These are phyloP conservation scores for Lentinula sp. DNA, from an alignment of 768 basidiomycete species.

Conservation along the genomic window DNA sequence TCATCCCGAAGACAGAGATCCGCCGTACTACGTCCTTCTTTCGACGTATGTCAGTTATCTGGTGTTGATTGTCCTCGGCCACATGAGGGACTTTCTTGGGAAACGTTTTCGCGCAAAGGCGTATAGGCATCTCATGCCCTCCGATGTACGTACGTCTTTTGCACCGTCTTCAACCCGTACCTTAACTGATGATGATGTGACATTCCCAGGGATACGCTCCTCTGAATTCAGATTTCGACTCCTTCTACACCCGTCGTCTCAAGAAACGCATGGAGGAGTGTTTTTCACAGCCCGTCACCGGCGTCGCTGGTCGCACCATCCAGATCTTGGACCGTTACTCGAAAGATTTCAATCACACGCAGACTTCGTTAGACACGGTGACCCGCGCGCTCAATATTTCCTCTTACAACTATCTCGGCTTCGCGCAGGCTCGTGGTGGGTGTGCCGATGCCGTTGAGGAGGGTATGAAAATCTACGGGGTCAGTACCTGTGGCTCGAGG, in stretches of 20 bases:
- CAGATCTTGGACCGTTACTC: conserved; percentile 79
- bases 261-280: conserved; percentile 94
- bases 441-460: conserved; percentile 94
- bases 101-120: conserved; percentile 66
- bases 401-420: conserved; percentile 98
- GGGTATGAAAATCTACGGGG: conserved; percentile 72
- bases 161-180: conserved; percentile 3
- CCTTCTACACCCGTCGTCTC: conserved; percentile 96
- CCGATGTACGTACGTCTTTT: conserved; percentile 61
- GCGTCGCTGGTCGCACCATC: conserved; percentile 93
- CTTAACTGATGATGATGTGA: conserved; percentile 5
- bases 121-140: conserved; percentile 80
- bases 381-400: conserved; percentile 95
- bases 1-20: conserved; percentile 67
- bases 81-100: conserved; percentile 91
- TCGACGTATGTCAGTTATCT: conserved; percentile 65
- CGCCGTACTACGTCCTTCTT: conserved; percentile 81
- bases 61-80: conserved; percentile 86
- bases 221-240: conserved; percentile 96
- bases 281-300: conserved; percentile 87
- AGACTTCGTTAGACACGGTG: conserved; percentile 67
- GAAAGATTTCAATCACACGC: conserved; percentile 73
- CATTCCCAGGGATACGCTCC: conserved; percentile 83
- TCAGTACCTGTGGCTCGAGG: conserved; percentile 72
- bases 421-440: conserved; percentile 87